Percentiles rank a stretch among this genome's conserved stretches.
phyloP scores from a whole-genome alignment of 2,329 filamentous ascomycete genomes.

The Trichoderma breve region DNA sequence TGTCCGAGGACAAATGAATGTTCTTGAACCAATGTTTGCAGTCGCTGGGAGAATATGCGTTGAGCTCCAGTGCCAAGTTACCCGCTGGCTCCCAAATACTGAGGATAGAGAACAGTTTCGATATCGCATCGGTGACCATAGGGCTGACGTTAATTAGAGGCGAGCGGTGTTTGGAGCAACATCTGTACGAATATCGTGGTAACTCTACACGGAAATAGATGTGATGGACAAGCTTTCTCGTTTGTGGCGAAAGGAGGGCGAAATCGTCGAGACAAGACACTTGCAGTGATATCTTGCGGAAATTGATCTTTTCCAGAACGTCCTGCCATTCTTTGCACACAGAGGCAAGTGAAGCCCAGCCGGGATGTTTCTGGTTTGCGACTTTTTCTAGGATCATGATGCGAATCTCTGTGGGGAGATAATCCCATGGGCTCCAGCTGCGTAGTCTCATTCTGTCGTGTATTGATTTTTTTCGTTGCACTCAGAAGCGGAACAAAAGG shows the following conservation, averaged over 20 bases:
- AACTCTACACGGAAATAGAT: slow-evolving; percentile 34
- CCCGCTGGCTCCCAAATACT: slow-evolving; percentile 29
- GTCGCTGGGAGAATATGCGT: slow-evolving; percentile 36
- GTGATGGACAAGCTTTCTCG: slow-evolving; percentile 28
- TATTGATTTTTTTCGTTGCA: not conserved
- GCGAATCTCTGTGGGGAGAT: slow-evolving; percentile 33
- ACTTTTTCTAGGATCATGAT: slow-evolving; percentile 32
- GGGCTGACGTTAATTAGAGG: not conserved
- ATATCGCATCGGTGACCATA: slow-evolving; percentile 26
- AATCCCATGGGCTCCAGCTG: slow-evolving; percentile 15
- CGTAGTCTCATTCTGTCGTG: not conserved
- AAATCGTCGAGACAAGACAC: slow-evolving; percentile 28
- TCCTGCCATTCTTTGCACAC: slow-evolving; percentile 38
- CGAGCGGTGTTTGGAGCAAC: slow-evolving; percentile 21
- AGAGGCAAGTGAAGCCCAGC: slow-evolving; percentile 34
- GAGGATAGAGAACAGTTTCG: slow-evolving; percentile 34
- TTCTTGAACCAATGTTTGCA: slow-evolving; percentile 36
- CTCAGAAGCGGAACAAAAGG: not conserved
- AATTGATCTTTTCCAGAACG: slow-evolving; percentile 32
- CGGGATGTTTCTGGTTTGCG: slow-evolving; percentile 29
- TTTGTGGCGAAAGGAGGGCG: slow-evolving; percentile 22
- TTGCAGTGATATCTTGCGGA: slow-evolving; percentile 29
- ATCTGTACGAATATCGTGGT: slow-evolving; percentile 26
- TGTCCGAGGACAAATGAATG: slow-evolving; percentile 27
- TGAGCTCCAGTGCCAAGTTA: slow-evolving; percentile 35